Evolutionary conservation across 306 rosid species (phyloP).

Genomic region (Ceratonia siliqua): DNA sequence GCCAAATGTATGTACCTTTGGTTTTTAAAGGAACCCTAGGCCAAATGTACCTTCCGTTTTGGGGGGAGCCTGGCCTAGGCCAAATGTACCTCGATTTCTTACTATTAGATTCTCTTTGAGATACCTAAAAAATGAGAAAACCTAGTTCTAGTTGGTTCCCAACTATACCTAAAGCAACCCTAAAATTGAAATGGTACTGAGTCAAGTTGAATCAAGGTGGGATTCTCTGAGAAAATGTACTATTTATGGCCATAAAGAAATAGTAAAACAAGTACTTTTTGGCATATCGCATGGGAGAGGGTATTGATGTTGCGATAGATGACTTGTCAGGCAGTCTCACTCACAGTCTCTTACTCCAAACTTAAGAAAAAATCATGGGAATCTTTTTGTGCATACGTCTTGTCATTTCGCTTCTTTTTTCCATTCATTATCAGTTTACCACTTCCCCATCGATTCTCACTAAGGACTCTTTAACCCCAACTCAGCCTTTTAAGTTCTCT

Average conservation of each 20-base stretch:
- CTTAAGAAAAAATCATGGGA: constrained; percentile 30
- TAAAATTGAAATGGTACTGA: not conserved
- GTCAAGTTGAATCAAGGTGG: constrained; percentile 25
- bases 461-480: too few species aligned
- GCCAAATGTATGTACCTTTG: too few species aligned
- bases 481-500: too few species aligned
- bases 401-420: constrained; percentile 37
- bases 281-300: not conserved
- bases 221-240: not conserved
- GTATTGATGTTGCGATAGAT: constrained; percentile 24
- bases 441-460: not conserved
- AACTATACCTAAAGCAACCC: constrained; percentile 12
- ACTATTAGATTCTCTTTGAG: not conserved
- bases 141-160: constrained; percentile 33
- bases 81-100: not conserved
- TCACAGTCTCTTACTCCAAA: not conserved
- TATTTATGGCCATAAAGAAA: not conserved
- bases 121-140: not conserved
- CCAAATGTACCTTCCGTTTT: not conserved
- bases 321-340: constrained; percentile 45
- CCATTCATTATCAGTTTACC: not conserved
- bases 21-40: too few species aligned
- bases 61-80: not conserved
- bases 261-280: not conserved
- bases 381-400: constrained; percentile 29